Conservation (phyloP, 768 basidiomycete species). For the Leccinellum rugosiceps region DNA sequence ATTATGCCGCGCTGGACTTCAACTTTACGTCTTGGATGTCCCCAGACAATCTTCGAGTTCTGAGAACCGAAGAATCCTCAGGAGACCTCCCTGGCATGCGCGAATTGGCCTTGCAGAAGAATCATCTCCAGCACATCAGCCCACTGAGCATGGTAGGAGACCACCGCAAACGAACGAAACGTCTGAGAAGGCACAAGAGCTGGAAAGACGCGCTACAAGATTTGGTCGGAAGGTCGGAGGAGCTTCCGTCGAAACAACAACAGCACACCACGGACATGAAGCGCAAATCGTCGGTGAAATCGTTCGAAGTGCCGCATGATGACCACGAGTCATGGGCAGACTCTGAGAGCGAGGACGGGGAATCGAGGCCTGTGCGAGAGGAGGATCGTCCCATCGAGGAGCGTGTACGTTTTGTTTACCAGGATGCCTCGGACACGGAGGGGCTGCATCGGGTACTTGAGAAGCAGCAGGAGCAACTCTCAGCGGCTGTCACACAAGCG, state of each 20-base stretch:
- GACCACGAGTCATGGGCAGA: constrained; percentile 55
- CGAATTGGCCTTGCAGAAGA: constrained; percentile 73
- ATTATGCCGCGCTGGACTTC: constrained; percentile 92
- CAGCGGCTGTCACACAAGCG: constrained; percentile 49
- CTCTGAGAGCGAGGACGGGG: constrained; percentile 48
- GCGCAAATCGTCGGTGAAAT: constrained; percentile 29
- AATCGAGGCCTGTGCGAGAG: constrained; percentile 49
- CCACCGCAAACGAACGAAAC: constrained; percentile 35
- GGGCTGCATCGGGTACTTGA: constrained; percentile 31
- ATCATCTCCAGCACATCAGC: constrained; percentile 85
- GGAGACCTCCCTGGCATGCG: constrained; percentile 72
- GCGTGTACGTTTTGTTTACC: constrained; percentile 62
- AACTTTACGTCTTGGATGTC: constrained; percentile 99
- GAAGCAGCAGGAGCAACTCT: constrained; percentile 50
- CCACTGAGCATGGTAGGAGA: constrained; percentile 92
- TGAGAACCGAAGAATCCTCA: constrained; percentile 85
- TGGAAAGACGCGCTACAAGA: constrained; percentile 60
- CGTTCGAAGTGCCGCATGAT: constrained; percentile 26
- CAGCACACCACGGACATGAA: constrained; percentile 22
- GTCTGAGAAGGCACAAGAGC: constrained; percentile 51
- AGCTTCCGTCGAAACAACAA: constrained; percentile 11
- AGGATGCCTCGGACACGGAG: constrained; percentile 14
- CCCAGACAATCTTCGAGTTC: constrained; percentile 73
- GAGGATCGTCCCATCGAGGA: constrained; percentile 75
- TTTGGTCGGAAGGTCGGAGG: constrained; percentile 41